phyloP scores from a whole-genome alignment of 163 green algal species.

The Volvox carteri region DNA sequence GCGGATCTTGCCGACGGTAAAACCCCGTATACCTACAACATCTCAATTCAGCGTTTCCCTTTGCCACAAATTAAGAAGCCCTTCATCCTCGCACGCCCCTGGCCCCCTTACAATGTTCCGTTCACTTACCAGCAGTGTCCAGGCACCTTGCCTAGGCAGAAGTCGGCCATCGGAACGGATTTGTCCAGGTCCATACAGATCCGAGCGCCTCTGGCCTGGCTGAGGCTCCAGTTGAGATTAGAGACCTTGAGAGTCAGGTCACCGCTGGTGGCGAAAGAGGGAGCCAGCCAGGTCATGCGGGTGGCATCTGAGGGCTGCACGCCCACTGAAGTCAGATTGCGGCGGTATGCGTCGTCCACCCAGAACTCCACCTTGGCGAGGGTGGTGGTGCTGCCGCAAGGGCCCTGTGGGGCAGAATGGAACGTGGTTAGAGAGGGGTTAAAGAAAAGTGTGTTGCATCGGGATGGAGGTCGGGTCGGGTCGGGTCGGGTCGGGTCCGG shows the following conservation, averaged over 20 bases:
- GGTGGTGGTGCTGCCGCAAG: constrained; percentile 3
- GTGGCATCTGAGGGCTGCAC: neutral
- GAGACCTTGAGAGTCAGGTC: constrained; percentile 12
- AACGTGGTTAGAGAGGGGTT: too few species aligned
- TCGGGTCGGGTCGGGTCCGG: too few species aligned
- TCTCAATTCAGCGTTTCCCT: too few species aligned
- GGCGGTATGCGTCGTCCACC: constrained; percentile 4
- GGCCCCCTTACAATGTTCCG: too few species aligned
- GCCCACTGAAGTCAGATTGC: neutral
- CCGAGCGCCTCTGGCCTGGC: neutral
- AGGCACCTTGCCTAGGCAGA: neutral
- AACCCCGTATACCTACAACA: too few species aligned
- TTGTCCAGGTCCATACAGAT: constrained; percentile 38
- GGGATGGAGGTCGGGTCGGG: too few species aligned
- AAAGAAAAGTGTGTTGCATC: too few species aligned
- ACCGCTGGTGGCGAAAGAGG: neutral
- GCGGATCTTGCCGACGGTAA: too few species aligned
- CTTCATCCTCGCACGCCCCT: too few species aligned
- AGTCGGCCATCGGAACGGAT: neutral
- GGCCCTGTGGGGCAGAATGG: too few species aligned
- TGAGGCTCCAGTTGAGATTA: constrained; percentile 23
- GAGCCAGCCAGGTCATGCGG: neutral
- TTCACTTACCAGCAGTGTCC: neutral
- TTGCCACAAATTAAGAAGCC: too few species aligned
- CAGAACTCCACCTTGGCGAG: constrained; percentile 49